Evolutionary conservation across 495 filamentous ascomycete genomes (phyloP).

Genomic region (Rhizodiscina lignyota): DNA sequence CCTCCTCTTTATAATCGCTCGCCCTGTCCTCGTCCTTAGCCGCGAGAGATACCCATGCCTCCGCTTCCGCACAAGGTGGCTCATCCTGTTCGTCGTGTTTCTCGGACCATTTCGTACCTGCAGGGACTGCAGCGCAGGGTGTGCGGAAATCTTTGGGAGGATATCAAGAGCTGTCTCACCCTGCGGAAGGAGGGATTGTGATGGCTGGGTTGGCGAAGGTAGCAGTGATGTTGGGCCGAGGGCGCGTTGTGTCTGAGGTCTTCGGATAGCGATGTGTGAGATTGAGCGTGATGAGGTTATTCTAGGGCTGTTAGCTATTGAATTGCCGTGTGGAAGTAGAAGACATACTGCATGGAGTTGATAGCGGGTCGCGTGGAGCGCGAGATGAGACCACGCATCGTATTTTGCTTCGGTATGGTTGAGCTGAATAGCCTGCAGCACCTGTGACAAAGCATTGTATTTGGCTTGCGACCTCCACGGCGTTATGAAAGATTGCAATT

Average conservation of each 20-base stretch:
- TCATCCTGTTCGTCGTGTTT: constrained; percentile 48
- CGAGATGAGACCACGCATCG: too few relatives aligned
- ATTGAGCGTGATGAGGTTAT: constrained; percentile 12
- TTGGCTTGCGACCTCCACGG: too few relatives aligned
- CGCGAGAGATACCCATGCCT: constrained; percentile 51
- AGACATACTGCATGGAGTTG: too few relatives aligned
- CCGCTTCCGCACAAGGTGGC: constrained; percentile 53
- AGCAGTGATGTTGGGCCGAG: constrained; percentile 13
- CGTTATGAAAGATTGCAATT: too few relatives aligned
- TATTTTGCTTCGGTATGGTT: too few relatives aligned
- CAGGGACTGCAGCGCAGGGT: constrained; percentile 26
- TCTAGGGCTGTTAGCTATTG: background rate
- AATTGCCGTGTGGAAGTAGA: too few relatives aligned
- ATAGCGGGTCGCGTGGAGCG: too few relatives aligned
- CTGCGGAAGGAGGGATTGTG: constrained; percentile 8
- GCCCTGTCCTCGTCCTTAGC: constrained; percentile 34
- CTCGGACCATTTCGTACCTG: constrained; percentile 39
- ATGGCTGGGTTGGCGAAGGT: constrained; percentile 16
- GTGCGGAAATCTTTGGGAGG: constrained; percentile 33
- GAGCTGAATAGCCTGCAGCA: too few relatives aligned
- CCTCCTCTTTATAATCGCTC: constrained; percentile 40
- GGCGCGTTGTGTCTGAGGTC: constrained; percentile 16
- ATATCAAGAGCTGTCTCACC: constrained; percentile 18
- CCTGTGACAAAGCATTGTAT: too few relatives aligned
- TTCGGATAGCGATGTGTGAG: constrained; percentile 21